phyloP scores from a whole-genome alignment of 1,284 basidiomycete genomes.

The Heterobasidion irregulare region DNA sequence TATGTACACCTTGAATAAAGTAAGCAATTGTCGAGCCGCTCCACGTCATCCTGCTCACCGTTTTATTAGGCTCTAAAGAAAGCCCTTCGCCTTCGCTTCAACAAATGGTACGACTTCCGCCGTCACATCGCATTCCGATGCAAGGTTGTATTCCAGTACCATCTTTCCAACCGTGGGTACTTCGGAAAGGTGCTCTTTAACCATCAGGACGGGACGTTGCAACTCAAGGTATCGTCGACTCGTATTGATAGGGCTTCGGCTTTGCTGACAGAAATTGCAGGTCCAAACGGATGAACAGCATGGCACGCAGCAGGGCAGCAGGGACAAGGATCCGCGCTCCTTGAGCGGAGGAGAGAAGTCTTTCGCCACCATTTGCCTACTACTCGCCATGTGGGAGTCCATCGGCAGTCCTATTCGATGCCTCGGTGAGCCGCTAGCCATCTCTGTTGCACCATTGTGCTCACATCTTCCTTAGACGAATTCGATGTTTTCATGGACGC shows the following conservation, averaged over 20 bases:
- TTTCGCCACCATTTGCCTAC: constrained; percentile 91
- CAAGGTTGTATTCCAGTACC: constrained; percentile 74
- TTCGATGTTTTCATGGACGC: constrained; percentile 97
- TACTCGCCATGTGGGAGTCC: constrained; percentile 92
- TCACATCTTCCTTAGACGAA: constrained; percentile 44
- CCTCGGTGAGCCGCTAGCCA: constrained; percentile 57
- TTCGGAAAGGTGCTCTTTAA: constrained; percentile 82
- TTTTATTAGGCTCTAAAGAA: constrained; percentile 45
- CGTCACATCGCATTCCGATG: constrained; percentile 81
- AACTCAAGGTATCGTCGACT: constrained; percentile 46
- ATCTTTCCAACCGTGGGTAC: constrained; percentile 82
- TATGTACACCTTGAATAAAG: constrained; percentile 59
- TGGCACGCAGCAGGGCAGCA: constrained; percentile 41
- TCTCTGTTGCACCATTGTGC: not conserved
- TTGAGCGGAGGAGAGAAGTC: constrained; percentile 95
- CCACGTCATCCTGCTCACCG: not conserved
- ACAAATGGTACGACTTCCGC: constrained; percentile 84
- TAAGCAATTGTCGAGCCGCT: constrained; percentile 16
- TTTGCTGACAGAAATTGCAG: constrained; percentile 19
- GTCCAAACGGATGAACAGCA: constrained; percentile 77
- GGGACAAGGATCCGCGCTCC: constrained; percentile 73
- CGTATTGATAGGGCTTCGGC: not conserved
- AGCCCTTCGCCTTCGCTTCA: constrained; percentile 58
- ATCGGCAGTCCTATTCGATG: constrained; percentile 92
- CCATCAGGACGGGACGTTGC: constrained; percentile 60